Evolutionary conservation across 177 flowering plant species (phyloP).

Genomic region (Vitis hybrid): DNA sequence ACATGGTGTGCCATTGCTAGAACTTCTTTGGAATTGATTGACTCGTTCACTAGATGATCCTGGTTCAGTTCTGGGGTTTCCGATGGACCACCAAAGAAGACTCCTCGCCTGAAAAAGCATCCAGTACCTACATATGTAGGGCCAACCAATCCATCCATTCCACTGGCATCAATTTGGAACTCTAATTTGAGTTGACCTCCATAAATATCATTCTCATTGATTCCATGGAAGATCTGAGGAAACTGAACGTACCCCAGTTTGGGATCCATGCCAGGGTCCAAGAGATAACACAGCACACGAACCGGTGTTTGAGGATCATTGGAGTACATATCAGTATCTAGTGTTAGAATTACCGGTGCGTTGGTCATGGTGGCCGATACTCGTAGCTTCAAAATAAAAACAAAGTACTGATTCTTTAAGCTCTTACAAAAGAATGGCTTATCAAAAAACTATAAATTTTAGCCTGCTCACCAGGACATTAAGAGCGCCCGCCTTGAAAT

Average conservation of each 20-base stretch:
- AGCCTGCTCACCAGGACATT: slow-evolving; percentile 52
- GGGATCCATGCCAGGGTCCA: slow-evolving; percentile 16
- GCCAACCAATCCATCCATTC: slow-evolving; percentile 48
- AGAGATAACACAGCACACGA: slow-evolving; percentile 41
- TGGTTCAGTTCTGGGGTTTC: slow-evolving; percentile 39
- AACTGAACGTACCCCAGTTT: slow-evolving; percentile 46
- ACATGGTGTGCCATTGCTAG: slow-evolving; percentile 43
- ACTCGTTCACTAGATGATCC: slow-evolving; percentile 18
- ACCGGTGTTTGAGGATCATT: slow-evolving; percentile 53
- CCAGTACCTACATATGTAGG: slow-evolving; percentile 50
- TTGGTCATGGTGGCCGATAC: slow-evolving; percentile 62
- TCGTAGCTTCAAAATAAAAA: slow-evolving; percentile 39
- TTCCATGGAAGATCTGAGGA: slow-evolving; percentile 47
- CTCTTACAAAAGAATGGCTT: too few relatives aligned
- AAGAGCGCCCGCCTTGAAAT: slow-evolving; percentile 87
- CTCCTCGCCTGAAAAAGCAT: slow-evolving; percentile 44
- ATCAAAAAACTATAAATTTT: too few relatives aligned
- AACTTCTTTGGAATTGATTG: slow-evolving; percentile 18
- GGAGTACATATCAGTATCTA: slow-evolving; percentile 63
- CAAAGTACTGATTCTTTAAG: background rate
- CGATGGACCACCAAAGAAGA: slow-evolving; percentile 45
- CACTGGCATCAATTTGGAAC: slow-evolving; percentile 33
- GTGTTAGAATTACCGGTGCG: slow-evolving; percentile 54
- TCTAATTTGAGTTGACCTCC: slow-evolving; percentile 28
- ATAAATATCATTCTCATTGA: slow-evolving; percentile 47